Percentiles rank a stretch among this genome's conserved stretches.
Evolutionary conservation across 495 filamentous ascomycete genomes (phyloP).

Genomic region (Tetracladium setigerum): DNA sequence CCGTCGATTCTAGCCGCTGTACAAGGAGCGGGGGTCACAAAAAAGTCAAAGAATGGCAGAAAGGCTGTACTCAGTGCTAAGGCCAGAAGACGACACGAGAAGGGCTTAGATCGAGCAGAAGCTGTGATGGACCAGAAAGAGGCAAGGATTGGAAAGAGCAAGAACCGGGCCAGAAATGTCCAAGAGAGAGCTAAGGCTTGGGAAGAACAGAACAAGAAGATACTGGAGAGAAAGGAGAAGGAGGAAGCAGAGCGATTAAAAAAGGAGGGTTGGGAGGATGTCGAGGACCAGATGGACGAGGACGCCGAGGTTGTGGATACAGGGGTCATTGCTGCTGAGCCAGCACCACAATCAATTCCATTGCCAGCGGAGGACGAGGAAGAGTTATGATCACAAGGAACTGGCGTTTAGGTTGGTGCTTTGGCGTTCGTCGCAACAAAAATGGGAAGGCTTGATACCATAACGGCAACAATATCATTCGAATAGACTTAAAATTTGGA

Average conservation of each 20-base stretch:
- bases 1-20: conserved; percentile 57
- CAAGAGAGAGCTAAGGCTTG: conserved; percentile 44
- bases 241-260: conserved; percentile 10
- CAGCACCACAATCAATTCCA: background rate
- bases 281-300: conserved; percentile 7
- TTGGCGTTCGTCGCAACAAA: too few species aligned
- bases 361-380: background rate
- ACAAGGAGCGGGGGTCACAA: conserved; percentile 54
- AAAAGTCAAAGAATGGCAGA: conserved; percentile 54
- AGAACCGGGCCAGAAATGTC: conserved; percentile 51
- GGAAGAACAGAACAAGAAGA: conserved; percentile 51
- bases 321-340: background rate
- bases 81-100: conserved; percentile 60
- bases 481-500: too few species aligned
- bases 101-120: conserved; percentile 67
- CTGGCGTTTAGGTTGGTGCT: too few species aligned
- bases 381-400: too few species aligned
- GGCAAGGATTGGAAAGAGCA: conserved; percentile 61
- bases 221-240: conserved; percentile 12
- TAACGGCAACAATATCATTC: too few species aligned
- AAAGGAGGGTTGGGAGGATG: conserved; percentile 15
- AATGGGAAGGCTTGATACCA: too few species aligned
- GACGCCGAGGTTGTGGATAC: conserved; percentile 5
- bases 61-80: conserved; percentile 52
- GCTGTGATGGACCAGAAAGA: conserved; percentile 60